Percentiles rank a stretch among this genome's conserved stretches.
phyloP scores from a whole-genome alignment of 2,329 filamentous ascomycete genomes.

The Dactylella cylindrospora region DNA sequence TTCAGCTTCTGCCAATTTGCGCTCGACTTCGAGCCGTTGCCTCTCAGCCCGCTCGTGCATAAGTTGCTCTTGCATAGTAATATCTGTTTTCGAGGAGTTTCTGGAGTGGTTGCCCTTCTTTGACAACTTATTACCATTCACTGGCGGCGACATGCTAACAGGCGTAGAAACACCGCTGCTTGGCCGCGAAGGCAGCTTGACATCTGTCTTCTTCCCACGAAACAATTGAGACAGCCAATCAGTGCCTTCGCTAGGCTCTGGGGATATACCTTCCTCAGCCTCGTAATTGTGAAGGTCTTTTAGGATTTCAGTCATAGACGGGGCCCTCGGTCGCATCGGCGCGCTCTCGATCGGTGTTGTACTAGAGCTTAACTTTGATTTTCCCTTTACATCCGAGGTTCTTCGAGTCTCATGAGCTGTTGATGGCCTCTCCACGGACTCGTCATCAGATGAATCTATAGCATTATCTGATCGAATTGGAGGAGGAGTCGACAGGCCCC shows the following conservation, averaged over 20 bases:
- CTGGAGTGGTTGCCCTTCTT: conserved; percentile 21
- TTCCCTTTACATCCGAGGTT: no score
- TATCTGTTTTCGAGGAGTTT: conserved; percentile 18
- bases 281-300: conserved; percentile 29
- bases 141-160: conserved; percentile 19
- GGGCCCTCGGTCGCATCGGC: conserved; percentile 20
- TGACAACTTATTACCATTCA: conserved; percentile 3
- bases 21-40: conserved; percentile 31
- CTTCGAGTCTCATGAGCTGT: conserved; percentile 11
- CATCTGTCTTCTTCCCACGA: conserved; percentile 33
- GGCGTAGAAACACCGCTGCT: conserved; percentile 5
- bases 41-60: conserved; percentile 41
- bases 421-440: conserved; percentile 23
- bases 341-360: conserved; percentile 8
- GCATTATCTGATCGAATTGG: conserved; percentile 36
- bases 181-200: conserved; percentile 13
- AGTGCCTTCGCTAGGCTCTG: conserved; percentile 15
- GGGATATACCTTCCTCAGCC: background rate
- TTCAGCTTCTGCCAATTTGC: conserved; percentile 38
- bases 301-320: conserved; percentile 42
- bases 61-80: conserved; percentile 23
- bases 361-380: conserved; percentile 13
- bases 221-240: conserved; percentile 41
- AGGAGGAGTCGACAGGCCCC: conserved; percentile 30
- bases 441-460: conserved; percentile 33